Percentiles rank a stretch among this genome's conserved stretches.
These are phyloP conservation scores for Stephanocyclus meneghinianus DNA, from an alignment of 352 stramenopile genomes.

Conservation along the genomic window DNA sequence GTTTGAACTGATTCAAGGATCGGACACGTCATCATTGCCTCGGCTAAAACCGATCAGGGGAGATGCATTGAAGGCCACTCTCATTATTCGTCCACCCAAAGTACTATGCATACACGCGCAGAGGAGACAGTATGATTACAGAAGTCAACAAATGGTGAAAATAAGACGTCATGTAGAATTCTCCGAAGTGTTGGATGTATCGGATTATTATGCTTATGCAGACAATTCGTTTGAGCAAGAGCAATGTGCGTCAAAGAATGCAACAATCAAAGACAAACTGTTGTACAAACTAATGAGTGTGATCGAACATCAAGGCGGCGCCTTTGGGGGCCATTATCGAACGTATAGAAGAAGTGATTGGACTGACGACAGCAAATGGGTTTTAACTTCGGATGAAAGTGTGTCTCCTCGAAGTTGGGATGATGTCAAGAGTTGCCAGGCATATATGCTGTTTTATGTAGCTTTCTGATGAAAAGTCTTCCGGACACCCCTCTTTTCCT, in stretches of 20 bases:
- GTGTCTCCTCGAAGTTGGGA: constrained; percentile 57
- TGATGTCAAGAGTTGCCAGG: constrained; percentile 68
- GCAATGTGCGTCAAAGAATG: constrained; percentile 1
- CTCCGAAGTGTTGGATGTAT: constrained; percentile 64
- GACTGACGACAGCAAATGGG: constrained; percentile 48
- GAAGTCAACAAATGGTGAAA: constrained; percentile 65
- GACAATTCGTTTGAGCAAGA: constrained; percentile 39
- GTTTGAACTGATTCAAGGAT: constrained; percentile 13
- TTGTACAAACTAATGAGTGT: constrained; percentile 72
- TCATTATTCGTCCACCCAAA: constrained; percentile 69
- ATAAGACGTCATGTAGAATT: constrained; percentile 67
- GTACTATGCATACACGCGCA: constrained; percentile 79
- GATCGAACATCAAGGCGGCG: constrained; percentile 75
- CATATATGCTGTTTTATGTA: constrained; percentile 82
- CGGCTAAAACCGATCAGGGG: constrained; percentile 33
- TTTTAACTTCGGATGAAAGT: constrained; percentile 68
- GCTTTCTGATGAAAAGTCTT: not conserved
- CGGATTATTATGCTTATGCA: constrained; percentile 68
- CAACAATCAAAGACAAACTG: constrained; percentile 23
- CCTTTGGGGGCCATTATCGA: constrained; percentile 75
- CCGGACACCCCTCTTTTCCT: too few species aligned
- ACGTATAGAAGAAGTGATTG: constrained; percentile 60
- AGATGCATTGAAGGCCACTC: constrained; percentile 62
- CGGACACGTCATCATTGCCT: not conserved
- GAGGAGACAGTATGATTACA: constrained; percentile 74